A percentile compares a stretch with the other conserved stretches of the same genome.
Conservation (phyloP, 176 grass and related monocot species). For the Secale cereale region DNA sequence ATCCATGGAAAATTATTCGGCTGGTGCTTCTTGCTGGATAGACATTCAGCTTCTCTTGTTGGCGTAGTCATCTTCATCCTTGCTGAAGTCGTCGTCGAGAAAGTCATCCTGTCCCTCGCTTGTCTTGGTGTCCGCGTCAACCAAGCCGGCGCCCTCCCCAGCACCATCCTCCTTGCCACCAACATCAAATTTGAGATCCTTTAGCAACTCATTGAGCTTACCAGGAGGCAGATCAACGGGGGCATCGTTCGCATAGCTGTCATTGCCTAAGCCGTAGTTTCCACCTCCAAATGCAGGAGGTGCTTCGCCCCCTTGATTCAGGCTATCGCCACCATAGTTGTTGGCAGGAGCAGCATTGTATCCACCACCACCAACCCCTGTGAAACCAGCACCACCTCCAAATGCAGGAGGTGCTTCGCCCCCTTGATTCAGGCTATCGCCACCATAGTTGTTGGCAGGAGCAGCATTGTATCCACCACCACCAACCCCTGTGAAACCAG, state of each 20-base stretch:
- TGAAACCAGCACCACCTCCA: constrained; percentile 13
- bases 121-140: background rate
- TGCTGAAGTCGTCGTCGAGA: constrained; percentile 11
- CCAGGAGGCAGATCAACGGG: background rate
- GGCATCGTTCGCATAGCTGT: background rate
- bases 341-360: constrained; percentile 1
- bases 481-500: constrained; percentile 9
- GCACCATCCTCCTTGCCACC: constrained; percentile 1
- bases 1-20: background rate
- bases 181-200: constrained; percentile 32
- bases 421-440: constrained; percentile 14
- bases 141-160: background rate
- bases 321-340: background rate
- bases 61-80: constrained; percentile 44
- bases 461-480: background rate
- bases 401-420: background rate
- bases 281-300: constrained; percentile 1
- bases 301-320: constrained; percentile 14
- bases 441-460: constrained; percentile 7
- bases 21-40: background rate
- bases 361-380: background rate
- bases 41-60: constrained; percentile 38
- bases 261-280: background rate
- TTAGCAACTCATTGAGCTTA: constrained; percentile 24
- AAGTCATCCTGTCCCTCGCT: constrained; percentile 24